Conservation (phyloP, 371 early-diverging fungal genomes). For the Mucor sp. region DNA sequence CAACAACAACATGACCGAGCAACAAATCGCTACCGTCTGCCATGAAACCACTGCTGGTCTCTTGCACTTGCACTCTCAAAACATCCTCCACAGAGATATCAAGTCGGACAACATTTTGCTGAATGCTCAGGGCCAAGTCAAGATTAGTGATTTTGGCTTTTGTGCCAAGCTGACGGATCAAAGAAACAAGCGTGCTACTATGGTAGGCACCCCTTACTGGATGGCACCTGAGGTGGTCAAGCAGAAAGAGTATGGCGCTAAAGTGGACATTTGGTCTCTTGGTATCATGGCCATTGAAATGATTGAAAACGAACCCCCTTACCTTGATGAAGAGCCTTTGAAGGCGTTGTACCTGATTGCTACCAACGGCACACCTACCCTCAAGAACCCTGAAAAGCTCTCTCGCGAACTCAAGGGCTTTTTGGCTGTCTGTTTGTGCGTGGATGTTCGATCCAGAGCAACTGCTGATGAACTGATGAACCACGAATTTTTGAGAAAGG, state of each 20-base stretch:
- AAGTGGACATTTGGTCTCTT: constrained; percentile 93
- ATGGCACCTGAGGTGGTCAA: constrained; percentile 95
- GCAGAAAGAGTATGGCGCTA: constrained; percentile 88
- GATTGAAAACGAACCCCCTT: constrained; percentile 98
- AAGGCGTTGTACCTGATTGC: constrained; percentile 96
- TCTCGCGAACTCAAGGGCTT: constrained; percentile 84
- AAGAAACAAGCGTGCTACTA: constrained; percentile 87
- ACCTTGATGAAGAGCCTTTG: constrained; percentile 92
- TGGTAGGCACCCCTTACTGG: constrained; percentile 96
- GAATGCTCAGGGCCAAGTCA: constrained; percentile 86
- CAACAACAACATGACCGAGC: constrained; percentile 83
- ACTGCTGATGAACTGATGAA: constrained; percentile 81
- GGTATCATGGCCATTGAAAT: constrained; percentile 98
- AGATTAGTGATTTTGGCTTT: constrained; percentile 95
- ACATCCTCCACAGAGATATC: constrained; percentile 97
- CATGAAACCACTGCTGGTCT: constrained; percentile 89
- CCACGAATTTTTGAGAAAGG: constrained; percentile 75
- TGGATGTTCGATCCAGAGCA: constrained; percentile 87
- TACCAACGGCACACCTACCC: constrained; percentile 95
- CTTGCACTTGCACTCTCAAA: constrained; percentile 87
- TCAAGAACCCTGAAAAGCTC: constrained; percentile 85
- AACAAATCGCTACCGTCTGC: constrained; percentile 91
- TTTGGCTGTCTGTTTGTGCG: constrained; percentile 86
- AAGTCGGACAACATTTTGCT: constrained; percentile 95
- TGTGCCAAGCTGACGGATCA: constrained; percentile 91